Evolutionary conservation across 306 rosid species (phyloP).

Genomic region (Nissolia schottii): DNA sequence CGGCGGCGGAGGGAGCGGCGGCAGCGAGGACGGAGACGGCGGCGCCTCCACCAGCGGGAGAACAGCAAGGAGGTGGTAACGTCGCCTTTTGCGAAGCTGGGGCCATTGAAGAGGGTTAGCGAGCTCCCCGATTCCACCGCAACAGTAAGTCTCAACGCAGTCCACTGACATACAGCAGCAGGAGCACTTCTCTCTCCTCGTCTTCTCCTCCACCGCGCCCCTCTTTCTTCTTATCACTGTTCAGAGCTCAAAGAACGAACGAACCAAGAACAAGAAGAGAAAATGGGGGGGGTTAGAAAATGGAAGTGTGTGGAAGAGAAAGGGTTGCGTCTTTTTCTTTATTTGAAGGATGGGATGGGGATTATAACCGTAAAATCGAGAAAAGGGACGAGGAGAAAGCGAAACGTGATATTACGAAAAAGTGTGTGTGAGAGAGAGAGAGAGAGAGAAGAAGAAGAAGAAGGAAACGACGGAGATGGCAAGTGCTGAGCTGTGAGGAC

Average conservation of each 20-base stretch:
- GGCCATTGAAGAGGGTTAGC: slow-evolving; percentile 88
- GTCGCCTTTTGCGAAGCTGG: slow-evolving; percentile 84
- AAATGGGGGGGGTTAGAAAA: background rate
- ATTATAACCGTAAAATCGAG: no score
- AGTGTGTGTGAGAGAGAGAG: background rate
- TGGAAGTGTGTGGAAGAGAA: background rate
- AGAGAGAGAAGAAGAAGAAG: no score
- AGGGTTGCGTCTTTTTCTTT: background rate
- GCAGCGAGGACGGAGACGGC: slow-evolving; percentile 27
- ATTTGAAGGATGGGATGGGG: no score
- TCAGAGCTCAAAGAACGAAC: background rate
- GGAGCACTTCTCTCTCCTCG: slow-evolving; percentile 15
- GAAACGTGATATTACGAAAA: background rate
- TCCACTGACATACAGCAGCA: slow-evolving; percentile 90
- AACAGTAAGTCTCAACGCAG: slow-evolving; percentile 45
- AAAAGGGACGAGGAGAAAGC: no score
- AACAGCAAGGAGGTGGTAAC: slow-evolving; percentile 42
- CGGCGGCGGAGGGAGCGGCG: slow-evolving; percentile 26
- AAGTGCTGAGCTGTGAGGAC: background rate
- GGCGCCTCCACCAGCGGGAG: background rate
- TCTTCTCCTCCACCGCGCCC: slow-evolving; percentile 19
- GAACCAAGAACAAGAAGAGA: background rate
- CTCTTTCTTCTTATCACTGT: no score
- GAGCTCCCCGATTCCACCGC: slow-evolving; percentile 61
- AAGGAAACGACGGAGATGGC: background rate